These are phyloP conservation scores for Coelastrella sp. DNA, from an alignment of 139 green algal species.

Conservation along the genomic window DNA sequence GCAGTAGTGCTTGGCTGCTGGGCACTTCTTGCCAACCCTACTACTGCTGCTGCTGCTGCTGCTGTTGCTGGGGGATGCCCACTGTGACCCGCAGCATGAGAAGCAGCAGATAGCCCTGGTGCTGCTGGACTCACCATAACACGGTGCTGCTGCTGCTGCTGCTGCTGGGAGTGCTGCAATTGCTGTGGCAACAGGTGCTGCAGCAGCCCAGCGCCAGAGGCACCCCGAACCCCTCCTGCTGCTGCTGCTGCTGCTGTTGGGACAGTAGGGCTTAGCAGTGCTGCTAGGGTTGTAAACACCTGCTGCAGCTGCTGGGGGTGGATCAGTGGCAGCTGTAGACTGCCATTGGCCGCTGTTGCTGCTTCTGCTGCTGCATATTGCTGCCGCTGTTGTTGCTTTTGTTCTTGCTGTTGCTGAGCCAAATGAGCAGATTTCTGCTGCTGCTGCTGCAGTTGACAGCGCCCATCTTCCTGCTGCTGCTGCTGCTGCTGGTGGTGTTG, in stretches of 20 bases:
- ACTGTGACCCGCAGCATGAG: background rate
- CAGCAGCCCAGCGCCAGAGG: background rate
- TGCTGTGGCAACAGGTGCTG: background rate
- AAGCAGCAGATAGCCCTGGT: background rate
- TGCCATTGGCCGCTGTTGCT: background rate
- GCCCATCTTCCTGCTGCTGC: background rate
- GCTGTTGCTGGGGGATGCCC: background rate
- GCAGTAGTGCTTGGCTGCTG: background rate
- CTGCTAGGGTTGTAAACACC: background rate
- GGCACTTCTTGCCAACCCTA: background rate
- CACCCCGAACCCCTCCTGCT: background rate
- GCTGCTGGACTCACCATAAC: background rate
- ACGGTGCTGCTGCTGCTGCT: constrained; percentile 7
- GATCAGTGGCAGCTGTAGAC: background rate
- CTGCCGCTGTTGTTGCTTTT: background rate
- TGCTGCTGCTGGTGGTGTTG: background rate
- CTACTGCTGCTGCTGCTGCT: background rate
- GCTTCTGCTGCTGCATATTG: background rate
- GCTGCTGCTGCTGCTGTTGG: background rate
- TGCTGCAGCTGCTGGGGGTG: background rate
- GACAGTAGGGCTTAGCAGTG: background rate
- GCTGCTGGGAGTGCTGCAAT: constrained; percentile 7
- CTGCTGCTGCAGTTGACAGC: background rate
- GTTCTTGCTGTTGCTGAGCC: background rate
- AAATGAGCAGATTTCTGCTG: background rate